These are phyloP conservation scores for Globisporangium nunn DNA, from an alignment of 352 stramenopile species.

Conservation along the genomic window DNA sequence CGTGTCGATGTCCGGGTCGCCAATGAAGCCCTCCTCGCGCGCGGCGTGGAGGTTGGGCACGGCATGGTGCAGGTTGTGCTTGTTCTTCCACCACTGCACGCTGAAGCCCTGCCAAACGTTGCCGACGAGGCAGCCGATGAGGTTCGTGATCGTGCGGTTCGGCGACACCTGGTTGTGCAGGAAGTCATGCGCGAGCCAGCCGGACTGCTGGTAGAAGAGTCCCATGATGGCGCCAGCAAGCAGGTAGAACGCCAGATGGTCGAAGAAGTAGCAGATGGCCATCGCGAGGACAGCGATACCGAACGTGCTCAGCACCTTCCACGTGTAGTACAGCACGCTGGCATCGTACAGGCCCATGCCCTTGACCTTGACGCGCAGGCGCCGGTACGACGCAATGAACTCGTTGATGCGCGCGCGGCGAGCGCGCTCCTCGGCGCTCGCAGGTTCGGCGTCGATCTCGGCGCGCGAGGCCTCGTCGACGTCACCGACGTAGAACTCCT, in stretches of 20 bases:
- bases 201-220: conserved; percentile 98
- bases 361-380: conserved; percentile 92
- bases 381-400: conserved; percentile 95
- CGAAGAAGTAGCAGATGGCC: conserved; percentile 83
- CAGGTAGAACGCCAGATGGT: conserved; percentile 87
- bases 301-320: conserved; percentile 93
- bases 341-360: conserved; percentile 94
- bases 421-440: conserved; percentile 39
- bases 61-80: conserved; percentile 98
- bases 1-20: conserved; percentile 98
- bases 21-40: conserved; percentile 65
- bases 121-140: conserved; percentile 91
- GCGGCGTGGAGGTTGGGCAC: conserved; percentile 96
- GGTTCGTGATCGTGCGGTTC: conserved; percentile 90
- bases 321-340: conserved; percentile 90
- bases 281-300: conserved; percentile 82
- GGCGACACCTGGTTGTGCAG: conserved; percentile 97
- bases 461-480: conserved; percentile 74
- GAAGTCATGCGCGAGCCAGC: conserved; percentile 97
- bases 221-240: conserved; percentile 89
- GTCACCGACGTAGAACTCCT: conserved; percentile 97
- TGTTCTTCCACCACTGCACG: conserved; percentile 97
- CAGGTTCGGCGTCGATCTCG: conserved; percentile 14
- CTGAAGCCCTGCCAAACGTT: conserved; percentile 98
- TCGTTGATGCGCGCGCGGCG: conserved; percentile 70